Base-by-base conservation (phyloP, 305 asterid genomes). In the Rubia peregrina region DNA sequence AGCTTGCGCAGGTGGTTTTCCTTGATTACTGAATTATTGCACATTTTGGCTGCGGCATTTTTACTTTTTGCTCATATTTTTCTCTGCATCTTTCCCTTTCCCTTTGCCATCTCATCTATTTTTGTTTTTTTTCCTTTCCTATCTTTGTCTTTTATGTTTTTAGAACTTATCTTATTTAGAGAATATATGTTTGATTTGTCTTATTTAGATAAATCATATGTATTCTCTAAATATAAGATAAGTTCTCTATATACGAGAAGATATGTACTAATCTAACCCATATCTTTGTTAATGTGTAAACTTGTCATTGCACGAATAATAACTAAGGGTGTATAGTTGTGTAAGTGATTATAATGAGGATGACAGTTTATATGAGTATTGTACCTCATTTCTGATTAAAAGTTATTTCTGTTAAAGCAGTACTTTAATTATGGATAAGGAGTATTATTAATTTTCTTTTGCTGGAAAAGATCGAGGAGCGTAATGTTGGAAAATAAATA, bases 1-100 rank as follows among this genome's bases (percentile, higher is more conserved):
- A 91, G 90, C 97, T 94, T 76, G 96, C 99, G 13, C 98, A 93
- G 96, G 98, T 93, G 82, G 76, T 59, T 80, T 65, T 53, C 11
- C 36, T 26, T 67, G 59, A 67, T 65, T 26, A 70, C 66, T 22
- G 44, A 51, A 44, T 40, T 33, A 61, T 74, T 19, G 43, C 38
- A 64, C 14, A 68, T 53, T 42, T 67, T 30, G 14, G 41, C 11
- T 66, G 16, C 30, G 36, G 51, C 33, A 13, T n/a, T 49, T 68
- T n/a, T 49, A 33, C 6, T 40, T 9, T 55, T 26, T 19, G 3
- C 42, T 60, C 12, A 44, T 2, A 0, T 44, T 48, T 63, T 13
- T 17, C 22, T 6, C 1, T 61, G 33, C 59, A 9, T 36, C 21
- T 5, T 21, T 33, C 17, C 6, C 24, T 59, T 70, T 16, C 56